phyloP scores from a whole-genome alignment of 83 land plant species.

The Larix sibirica region DNA sequence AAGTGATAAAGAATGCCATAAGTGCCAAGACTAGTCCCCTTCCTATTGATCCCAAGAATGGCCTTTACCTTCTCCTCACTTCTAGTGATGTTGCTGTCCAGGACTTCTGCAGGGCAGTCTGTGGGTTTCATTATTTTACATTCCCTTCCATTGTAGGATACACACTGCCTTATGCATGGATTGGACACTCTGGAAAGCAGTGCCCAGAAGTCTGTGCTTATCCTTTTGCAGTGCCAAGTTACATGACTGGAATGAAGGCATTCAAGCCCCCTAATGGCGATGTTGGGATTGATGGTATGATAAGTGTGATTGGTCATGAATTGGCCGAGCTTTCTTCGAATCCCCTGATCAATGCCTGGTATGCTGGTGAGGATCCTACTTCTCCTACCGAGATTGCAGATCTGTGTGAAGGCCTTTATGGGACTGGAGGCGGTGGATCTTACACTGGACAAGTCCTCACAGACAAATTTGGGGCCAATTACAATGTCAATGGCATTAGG shows the following conservation, averaged over 20 bases:
- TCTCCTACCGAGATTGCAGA: constrained; percentile 96
- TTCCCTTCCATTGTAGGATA: constrained; percentile 87
- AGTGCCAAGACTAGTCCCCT: constrained; percentile 32
- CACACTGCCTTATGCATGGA: constrained; percentile 93
- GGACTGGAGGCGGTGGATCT: constrained; percentile 87
- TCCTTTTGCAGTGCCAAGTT: constrained; percentile 83
- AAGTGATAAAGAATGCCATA: constrained; percentile 65
- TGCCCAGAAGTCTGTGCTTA: constrained; percentile 92
- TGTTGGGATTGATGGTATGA: constrained; percentile 86
- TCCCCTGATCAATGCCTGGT: constrained; percentile 93
- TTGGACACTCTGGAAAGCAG: constrained; percentile 80
- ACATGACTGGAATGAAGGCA: constrained; percentile 52
- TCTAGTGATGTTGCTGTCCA: constrained; percentile 73
- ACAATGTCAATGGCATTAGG: constrained; percentile 61
- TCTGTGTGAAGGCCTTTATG: constrained; percentile 89
- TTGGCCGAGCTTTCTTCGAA: constrained; percentile 83
- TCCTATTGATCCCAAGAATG: constrained; percentile 70
- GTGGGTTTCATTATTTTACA: constrained; percentile 97
- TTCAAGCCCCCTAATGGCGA: constrained; percentile 75
- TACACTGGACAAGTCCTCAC: constrained; percentile 67
- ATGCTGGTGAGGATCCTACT: constrained; percentile 87
- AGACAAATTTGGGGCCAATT: constrained; percentile 57
- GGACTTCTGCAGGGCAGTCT: constrained; percentile 88
- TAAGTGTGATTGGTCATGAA: constrained; percentile 90
- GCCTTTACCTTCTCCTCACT: constrained; percentile 80